Conservation (phyloP, 2,329 filamentous ascomycete genomes). For the Diaporthe velutina region DNA sequence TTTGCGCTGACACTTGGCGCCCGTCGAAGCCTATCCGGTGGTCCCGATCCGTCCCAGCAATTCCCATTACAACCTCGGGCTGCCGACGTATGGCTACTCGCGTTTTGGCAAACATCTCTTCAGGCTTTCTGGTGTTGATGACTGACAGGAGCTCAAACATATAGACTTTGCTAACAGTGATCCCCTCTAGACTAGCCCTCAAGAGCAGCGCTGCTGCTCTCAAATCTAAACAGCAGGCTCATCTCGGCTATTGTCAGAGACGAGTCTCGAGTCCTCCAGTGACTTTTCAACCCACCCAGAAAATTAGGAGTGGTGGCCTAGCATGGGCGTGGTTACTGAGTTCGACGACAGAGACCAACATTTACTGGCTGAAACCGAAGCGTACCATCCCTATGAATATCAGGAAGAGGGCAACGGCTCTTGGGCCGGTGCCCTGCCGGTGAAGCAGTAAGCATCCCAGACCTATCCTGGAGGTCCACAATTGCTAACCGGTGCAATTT, state of each 20-base stretch:
- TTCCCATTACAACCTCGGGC: not conserved
- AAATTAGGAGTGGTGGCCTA: constrained; percentile 65
- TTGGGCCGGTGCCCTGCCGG: constrained; percentile 94
- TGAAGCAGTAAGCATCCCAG: constrained; percentile 80
- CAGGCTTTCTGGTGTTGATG: not conserved
- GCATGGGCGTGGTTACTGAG: constrained; percentile 75
- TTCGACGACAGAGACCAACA: constrained; percentile 78
- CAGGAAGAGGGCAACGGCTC: constrained; percentile 86
- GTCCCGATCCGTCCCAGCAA: not conserved
- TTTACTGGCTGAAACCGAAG: constrained; percentile 69
- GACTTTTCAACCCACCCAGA: constrained; percentile 33
- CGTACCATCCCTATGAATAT: constrained; percentile 84
- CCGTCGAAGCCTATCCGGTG: not conserved
- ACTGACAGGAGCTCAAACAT: not conserved
- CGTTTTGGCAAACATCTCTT: constrained; percentile 7
- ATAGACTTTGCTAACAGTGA: constrained; percentile 1
- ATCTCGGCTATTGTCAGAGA: constrained; percentile 29
- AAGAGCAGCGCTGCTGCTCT: constrained; percentile 41
- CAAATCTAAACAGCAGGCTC: constrained; percentile 29
- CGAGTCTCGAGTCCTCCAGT: constrained; percentile 26
- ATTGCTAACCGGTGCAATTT: not conserved
- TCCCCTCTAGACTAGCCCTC: not conserved
- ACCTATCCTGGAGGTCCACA: constrained; percentile 25
- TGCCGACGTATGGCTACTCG: not conserved
- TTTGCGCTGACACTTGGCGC: not conserved